Evolutionary conservation across 495 filamentous ascomycete species (phyloP), one percentile per base, ranked within the genome.

Genomic region (Podospora fimiseda): DNA sequence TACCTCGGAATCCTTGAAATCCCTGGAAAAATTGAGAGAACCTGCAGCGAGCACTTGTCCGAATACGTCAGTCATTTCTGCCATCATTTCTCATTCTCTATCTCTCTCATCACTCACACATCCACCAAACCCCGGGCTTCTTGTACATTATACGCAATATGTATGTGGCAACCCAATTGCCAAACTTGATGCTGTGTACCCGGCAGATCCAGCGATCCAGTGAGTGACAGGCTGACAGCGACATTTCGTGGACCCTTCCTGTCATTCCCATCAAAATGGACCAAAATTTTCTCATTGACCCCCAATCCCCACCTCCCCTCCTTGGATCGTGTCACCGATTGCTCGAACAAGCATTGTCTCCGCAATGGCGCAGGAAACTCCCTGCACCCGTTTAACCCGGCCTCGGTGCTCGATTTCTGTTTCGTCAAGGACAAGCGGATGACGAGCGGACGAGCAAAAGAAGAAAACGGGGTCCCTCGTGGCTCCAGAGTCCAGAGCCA

Each of bases 261-360:
- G 23, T 30, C 45, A 30, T 33, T 48, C 27, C 3, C 37, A 52
- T 16, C 45, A 24, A 48, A 38, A 40, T 45, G 19, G 43, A 45
- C 7, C 43, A 50, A 51, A 51, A 51, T 56, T 53, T 36, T 50
- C 39, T 20, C 47, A 42, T 23, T 22, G 3, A 24, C 27, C 47
- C 45, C 14, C 16, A 38, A 14, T 20, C 30, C 56, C 56, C 57
- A 56, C 59, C 52, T 48, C 30, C n/a, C 23, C 39, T 15, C 39
- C 40, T 53, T 48, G 38, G 53, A 50, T 60, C 57, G 30, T 55
- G 56, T 57, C 60, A 63, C 23, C 51, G 37, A 21, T 55, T 58
- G 46, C 52, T 48, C 21, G 42, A 56, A 53, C 14, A 45, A 48
- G 52, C 42, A 47, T 13, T 8, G n/a, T 16, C 58, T 57, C 58